Evolutionary conservation across 208 protist species (phyloP), one percentile per base, ranked within the genome.

Genomic region (Jaenimonas drosophilae): DNA sequence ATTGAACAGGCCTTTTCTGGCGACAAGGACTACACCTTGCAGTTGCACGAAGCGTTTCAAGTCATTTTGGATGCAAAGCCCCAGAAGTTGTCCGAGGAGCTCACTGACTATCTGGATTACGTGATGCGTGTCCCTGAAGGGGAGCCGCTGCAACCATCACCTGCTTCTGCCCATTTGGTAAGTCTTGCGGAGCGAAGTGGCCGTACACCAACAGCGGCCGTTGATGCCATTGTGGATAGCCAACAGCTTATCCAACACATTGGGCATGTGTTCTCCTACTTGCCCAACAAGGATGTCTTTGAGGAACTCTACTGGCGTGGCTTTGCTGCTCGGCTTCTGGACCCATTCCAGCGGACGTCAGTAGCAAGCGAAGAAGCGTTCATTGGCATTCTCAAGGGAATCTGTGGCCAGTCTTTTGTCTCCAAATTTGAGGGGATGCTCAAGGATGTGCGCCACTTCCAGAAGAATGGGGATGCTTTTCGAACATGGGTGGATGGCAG

Each of bases 351-450:
- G 49, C 61, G 40, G 4, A 59, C 82, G 2, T 76, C 66, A 14
- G 54, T 90, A 14, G 80, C 94, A 4, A 63, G 75, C 9, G 97
- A 98, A 64, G 82, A 84, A 52, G 52, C 47, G 29, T 96, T 98
- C 58, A 82, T 98, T 36, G 65, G 58, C 17, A 82, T 90, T 28
- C 67, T 99, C 31, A 96, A 97, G 49, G 72, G 65, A 14, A 88
- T 96, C 48, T 97, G 91, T 62, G 97, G 97, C 21, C 61, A 71
- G 4, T 61, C 51, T 5, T 97, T 97, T 45, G 96, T 92, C 0
- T 76, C 64, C 14, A 97, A 97, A 59, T 86, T 98, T 20, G 96
- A 98, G 67, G 94, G 92, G 21, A 98, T 99, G 96, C 26, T 91
- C 7, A 62, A 56, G 20, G 86, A 93, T 51, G 20, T 80, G 19